Evolutionary conservation across 768 basidiomycete genomes (phyloP).

Genomic region (Trametes punicea): DNA sequence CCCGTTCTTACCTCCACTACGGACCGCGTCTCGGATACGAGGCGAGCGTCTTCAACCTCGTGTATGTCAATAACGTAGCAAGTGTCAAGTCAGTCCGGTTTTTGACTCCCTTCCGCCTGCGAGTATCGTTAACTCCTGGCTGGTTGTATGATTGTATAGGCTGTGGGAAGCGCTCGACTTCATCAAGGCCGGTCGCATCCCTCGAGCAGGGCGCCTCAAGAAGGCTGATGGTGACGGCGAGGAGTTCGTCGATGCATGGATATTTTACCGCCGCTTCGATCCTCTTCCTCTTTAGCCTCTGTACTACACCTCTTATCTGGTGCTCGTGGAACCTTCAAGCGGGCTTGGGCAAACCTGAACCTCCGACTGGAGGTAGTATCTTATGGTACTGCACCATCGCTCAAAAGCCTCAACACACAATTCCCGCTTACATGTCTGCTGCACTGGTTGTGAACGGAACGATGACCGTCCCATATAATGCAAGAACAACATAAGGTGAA

Average conservation of each 20-base stretch:
- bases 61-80: conserved; percentile 81
- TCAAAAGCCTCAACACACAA: too few relatives aligned
- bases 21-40: conserved; percentile 76
- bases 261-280: conserved; percentile 77
- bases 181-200: conserved; percentile 72
- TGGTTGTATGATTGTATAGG: conserved; percentile 32
- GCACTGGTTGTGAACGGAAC: too few relatives aligned
- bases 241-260: conserved; percentile 85
- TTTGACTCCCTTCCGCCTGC: background rate
- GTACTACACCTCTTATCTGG: background rate
- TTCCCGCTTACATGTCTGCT: too few relatives aligned
- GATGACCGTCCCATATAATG: too few relatives aligned
- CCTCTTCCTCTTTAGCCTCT: background rate
- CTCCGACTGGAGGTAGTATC: too few relatives aligned
- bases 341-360: too few relatives aligned
- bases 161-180: conserved; percentile 88
- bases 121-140: too few relatives aligned
- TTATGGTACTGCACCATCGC: too few relatives aligned
- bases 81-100: conserved; percentile 51
- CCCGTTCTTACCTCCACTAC: conserved; percentile 75
- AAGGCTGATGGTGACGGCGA: conserved; percentile 67
- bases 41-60: conserved; percentile 87
- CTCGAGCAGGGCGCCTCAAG: conserved; percentile 68
- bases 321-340: too few relatives aligned
- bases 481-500: too few relatives aligned